Evolutionary conservation across 2,329 filamentous ascomycete species (phyloP).

Genomic region (Aspergillus fructus): DNA sequence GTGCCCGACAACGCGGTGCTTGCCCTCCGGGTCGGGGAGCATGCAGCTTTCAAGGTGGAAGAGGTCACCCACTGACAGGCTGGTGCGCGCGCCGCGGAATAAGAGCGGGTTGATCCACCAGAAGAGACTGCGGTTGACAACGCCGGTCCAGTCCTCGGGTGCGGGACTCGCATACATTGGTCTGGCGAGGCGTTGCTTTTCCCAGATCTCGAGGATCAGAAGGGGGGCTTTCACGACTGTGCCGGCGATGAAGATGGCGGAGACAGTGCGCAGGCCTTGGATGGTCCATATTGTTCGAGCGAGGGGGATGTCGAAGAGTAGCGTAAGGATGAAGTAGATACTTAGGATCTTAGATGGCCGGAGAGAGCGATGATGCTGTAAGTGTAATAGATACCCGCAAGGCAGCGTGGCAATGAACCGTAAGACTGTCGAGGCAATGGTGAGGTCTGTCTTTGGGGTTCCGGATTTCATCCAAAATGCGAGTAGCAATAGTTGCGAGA

Average conservation of each 20-base stretch:
- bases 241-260: slow-evolving; percentile 36
- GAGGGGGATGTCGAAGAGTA: slow-evolving; percentile 43
- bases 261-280: slow-evolving; percentile 27
- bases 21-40: no score
- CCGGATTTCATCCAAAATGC: no score
- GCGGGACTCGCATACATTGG: slow-evolving; percentile 11
- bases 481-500: no score
- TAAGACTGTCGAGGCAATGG: no score
- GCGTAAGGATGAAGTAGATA: slow-evolving; percentile 43
- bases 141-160: slow-evolving; percentile 23
- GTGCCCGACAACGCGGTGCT: no score
- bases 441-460: no score
- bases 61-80: neutral
- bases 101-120: slow-evolving; percentile 36
- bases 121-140: slow-evolving; percentile 30
- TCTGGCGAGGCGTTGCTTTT: slow-evolving; percentile 34
- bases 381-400: no score
- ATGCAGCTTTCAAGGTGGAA: neutral
- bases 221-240: slow-evolving; percentile 42
- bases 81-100: neutral
- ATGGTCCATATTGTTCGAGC: slow-evolving; percentile 39
- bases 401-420: no score
- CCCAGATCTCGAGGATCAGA: slow-evolving; percentile 42
- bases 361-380: slow-evolving; percentile 23
- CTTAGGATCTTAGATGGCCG: slow-evolving; percentile 28